Base-by-base conservation (phyloP, 345 rosid species). In the Jatropha curcas region DNA sequence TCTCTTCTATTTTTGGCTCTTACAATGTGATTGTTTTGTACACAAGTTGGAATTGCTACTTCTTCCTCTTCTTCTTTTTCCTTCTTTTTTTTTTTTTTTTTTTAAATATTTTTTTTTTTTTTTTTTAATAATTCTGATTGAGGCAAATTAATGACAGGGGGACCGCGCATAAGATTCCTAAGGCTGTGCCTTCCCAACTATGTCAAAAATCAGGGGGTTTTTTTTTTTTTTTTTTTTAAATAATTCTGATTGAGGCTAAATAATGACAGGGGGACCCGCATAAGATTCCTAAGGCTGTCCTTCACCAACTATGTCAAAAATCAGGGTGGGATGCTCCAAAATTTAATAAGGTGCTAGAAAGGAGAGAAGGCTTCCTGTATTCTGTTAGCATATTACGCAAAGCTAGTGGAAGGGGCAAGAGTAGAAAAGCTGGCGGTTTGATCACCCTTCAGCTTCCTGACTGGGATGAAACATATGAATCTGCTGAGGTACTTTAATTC, bases 241-340 rank as follows among this genome's bases (percentile, higher is more conserved):
- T n/a, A n/a, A n/a, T 55, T 72, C 37, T 62, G 9, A 70, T 70
- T 22, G 64, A 11, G 37, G 30, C 4, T 59, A 50, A 56, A 27
- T 7, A 56, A 58, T 86, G 71, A 70, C 85, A 92, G 98, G 98
- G 96, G 33, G 97, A 94, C 71, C 82, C 84, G 19, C 81, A 72
- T 60, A 94, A 83, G 79, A 86, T 85, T 62, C 97, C 96, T 2
- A 94, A 92, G 79, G 97, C 97, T 69, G 82, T 90, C 77, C 92
- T 94, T 69, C 98, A 94, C 81, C 94, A 90, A 65, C 74, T 94
- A 74, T 94, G 98, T 83, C 97, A 92, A 84, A 85, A 86, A 74
- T 89, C 91, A 73, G 93, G 93, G 73, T 94, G 97, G 97, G 92
- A 89, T 73, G 96, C 98, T 67, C 98, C 98, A 16, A 94, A 92